A percentile compares a stretch with the other conserved stretches of the same genome.
phyloP scores from a whole-genome alignment of 2,329 filamentous ascomycete species.

The Sporothrix humicola region DNA sequence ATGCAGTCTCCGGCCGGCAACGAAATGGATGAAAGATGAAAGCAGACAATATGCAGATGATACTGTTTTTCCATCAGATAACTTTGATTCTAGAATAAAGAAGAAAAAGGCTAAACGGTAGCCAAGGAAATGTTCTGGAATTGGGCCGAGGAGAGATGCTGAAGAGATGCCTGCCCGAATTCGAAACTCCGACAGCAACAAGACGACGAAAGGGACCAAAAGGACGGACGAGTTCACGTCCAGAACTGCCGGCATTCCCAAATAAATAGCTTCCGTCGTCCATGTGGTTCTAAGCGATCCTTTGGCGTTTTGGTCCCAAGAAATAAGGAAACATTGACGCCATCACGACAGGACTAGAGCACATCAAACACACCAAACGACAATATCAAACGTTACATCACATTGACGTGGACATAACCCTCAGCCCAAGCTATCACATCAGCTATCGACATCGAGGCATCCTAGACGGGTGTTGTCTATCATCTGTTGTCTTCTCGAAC shows the following conservation, averaged over 20 bases:
- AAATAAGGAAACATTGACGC: too few relatives aligned
- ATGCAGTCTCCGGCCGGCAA: not conserved
- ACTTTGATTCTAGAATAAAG: not conserved
- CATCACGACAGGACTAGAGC: too few relatives aligned
- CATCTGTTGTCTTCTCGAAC: not conserved
- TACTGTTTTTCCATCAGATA: too few relatives aligned
- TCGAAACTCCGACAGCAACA: not conserved
- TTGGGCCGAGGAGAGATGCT: not conserved
- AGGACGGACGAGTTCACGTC: too few relatives aligned
- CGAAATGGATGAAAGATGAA: not conserved
- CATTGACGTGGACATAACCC: not conserved
- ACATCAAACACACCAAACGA: not conserved
- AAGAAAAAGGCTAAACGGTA: not conserved
- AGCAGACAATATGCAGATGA: too few relatives aligned
- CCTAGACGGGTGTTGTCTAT: not conserved
- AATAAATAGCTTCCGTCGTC: not conserved
- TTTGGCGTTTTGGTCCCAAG: too few relatives aligned
- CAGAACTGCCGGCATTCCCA: too few relatives aligned
- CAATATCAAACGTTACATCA: constrained; percentile 5
- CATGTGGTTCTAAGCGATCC: too few relatives aligned
- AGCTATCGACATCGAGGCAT: not conserved
- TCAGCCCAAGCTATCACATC: not conserved
- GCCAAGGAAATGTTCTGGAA: not conserved
- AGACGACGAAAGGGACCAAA: too few relatives aligned
- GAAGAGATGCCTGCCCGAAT: not conserved